Evolutionary conservation across 768 basidiomycete genomes (phyloP).

Genomic region (Hortiboletus campestris): DNA sequence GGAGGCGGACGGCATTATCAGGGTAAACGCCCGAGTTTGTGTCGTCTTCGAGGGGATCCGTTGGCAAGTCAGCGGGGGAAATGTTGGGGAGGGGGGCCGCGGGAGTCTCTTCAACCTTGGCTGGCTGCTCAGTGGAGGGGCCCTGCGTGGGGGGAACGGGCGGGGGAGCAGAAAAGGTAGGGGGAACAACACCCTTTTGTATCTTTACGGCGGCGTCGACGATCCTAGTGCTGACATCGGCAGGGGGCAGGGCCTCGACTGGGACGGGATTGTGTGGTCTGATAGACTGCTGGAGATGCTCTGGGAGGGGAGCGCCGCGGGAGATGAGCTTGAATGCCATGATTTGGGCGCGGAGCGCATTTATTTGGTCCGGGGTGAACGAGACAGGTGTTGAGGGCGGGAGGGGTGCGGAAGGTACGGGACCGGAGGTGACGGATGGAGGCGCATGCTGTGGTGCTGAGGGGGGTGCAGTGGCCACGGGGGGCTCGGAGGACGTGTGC

Average conservation of each 20-base stretch:
- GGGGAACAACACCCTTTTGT: slow-evolving; percentile 48
- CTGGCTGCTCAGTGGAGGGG: slow-evolving; percentile 30
- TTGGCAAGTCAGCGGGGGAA: slow-evolving; percentile 61
- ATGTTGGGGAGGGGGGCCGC: slow-evolving; percentile 36
- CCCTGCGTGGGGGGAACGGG: slow-evolving; percentile 19
- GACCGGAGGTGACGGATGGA: slow-evolving; percentile 46
- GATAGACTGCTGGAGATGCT: slow-evolving; percentile 67
- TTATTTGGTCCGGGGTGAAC: slow-evolving; percentile 74
- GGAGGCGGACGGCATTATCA: slow-evolving; percentile 86
- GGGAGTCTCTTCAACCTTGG: slow-evolving; percentile 56
- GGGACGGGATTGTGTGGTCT: slow-evolving; percentile 60
- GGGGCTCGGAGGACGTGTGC: slow-evolving; percentile 15
- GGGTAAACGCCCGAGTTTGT: slow-evolving; percentile 81
- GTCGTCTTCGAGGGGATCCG: slow-evolving; percentile 78
- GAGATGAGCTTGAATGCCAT: slow-evolving; percentile 74
- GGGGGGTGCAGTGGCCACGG: slow-evolving; percentile 19
- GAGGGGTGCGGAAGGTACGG: slow-evolving; percentile 48
- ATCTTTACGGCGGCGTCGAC: slow-evolving; percentile 76
- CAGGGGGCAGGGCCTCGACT: slow-evolving; percentile 55
- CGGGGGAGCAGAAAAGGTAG: slow-evolving; percentile 24
- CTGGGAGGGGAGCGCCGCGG: slow-evolving; percentile 65
- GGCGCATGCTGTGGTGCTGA: slow-evolving; percentile 32
- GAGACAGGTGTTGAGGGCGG: slow-evolving; percentile 73
- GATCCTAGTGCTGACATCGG: slow-evolving; percentile 59
- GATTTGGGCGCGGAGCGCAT: slow-evolving; percentile 76